These are phyloP conservation scores for Acacia pycnantha DNA, from an alignment of 331 rosid species.

Conservation along the genomic window DNA sequence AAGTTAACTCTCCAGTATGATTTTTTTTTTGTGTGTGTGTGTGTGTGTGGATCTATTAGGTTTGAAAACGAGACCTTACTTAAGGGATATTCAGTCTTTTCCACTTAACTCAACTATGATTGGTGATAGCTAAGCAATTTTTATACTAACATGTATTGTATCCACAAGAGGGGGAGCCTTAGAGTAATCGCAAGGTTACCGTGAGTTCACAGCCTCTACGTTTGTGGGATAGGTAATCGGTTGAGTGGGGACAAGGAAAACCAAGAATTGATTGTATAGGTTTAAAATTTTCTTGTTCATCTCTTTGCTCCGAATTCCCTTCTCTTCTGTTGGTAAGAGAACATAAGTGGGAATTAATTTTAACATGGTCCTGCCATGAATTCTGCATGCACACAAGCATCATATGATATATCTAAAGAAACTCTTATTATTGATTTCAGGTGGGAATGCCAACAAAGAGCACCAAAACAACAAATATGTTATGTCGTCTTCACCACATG, in stretches of 20 bases:
- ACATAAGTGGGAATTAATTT: neutral
- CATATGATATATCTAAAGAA: neutral
- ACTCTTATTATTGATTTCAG: slow-evolving; percentile 32
- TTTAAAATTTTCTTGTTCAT: neutral
- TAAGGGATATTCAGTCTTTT: neutral
- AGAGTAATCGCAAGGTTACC: too few relatives aligned
- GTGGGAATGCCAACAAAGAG: slow-evolving; percentile 39
- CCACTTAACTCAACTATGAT: neutral
- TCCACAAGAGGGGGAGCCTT: neutral
- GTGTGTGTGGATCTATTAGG: neutral
- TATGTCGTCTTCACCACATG: slow-evolving; percentile 38
- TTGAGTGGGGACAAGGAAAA: neutral
- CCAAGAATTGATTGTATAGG: neutral
- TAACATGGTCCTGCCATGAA: neutral
- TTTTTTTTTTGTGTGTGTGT: neutral
- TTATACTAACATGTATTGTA: neutral
- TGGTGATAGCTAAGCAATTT: neutral
- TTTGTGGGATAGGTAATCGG: too few relatives aligned
- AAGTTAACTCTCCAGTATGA: neutral
- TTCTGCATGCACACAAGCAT: neutral
- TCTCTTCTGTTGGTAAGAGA: neutral
- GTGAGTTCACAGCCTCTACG: too few relatives aligned
- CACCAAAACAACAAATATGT: slow-evolving; percentile 37
- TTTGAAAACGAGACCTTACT: neutral
- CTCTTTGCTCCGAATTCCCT: neutral